These are phyloP conservation scores for Toxicodendron radicans DNA, from an alignment of 345 rosid genomes.

Conservation along the genomic window DNA sequence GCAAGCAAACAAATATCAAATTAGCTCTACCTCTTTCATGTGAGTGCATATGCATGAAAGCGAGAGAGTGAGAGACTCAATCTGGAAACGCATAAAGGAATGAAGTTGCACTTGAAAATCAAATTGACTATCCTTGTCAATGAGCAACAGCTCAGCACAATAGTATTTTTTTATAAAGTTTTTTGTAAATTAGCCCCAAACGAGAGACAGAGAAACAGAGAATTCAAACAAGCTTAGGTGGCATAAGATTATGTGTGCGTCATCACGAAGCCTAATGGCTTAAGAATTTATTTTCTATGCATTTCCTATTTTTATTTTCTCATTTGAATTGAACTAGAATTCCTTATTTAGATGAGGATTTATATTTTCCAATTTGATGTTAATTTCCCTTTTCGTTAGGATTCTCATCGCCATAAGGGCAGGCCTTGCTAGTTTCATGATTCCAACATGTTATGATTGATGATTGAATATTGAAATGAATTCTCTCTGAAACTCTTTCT, in stretches of 20 bases:
- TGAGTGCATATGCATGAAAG: neutral
- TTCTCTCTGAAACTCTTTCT: too few relatives aligned
- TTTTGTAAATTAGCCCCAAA: neutral
- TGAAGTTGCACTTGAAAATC: neutral
- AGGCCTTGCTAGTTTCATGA: too few relatives aligned
- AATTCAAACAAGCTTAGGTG: neutral
- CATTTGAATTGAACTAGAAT: too few relatives aligned
- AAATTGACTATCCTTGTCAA: neutral
- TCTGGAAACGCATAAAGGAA: neutral
- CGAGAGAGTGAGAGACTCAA: neutral
- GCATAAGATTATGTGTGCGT: neutral
- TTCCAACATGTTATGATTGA: too few relatives aligned
- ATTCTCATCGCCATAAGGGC: too few relatives aligned
- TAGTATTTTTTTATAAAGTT: neutral
- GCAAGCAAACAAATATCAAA: conserved; percentile 16
- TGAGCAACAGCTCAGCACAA: conserved; percentile 2
- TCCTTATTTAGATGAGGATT: too few relatives aligned
- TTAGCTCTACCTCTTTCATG: neutral
- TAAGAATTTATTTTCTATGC: too few relatives aligned
- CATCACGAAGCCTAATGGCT: neutral
- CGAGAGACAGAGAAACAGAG: neutral
- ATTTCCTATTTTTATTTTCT: too few relatives aligned
- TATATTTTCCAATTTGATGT: too few relatives aligned
- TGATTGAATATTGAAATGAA: too few relatives aligned
- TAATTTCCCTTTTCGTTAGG: too few relatives aligned